Base-by-base conservation (phyloP, 2,329 filamentous ascomycete genomes). In the Alternaria dauci region DNA sequence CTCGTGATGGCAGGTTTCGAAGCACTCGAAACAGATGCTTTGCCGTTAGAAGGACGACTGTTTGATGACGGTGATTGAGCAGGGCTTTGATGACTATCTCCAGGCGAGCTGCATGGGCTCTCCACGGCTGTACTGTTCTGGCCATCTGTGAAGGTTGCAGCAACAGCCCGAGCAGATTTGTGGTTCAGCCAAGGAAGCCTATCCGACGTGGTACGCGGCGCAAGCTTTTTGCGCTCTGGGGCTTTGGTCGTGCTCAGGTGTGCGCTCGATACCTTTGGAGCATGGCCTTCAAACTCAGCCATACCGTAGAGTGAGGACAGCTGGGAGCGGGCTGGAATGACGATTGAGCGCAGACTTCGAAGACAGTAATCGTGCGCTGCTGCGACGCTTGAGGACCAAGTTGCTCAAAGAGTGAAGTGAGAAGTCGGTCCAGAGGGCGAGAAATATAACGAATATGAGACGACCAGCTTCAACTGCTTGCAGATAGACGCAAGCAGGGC, bases 131-230 rank as follows among this genome's bases (percentile, higher is more conserved):
- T 55, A 14, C 51, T 60, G 8, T 38, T 32, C 4, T 50, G 55
- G 4, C 47, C 51, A 43, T 44, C 34, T n/a, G 43, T 34, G 6
- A 59, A 62, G 6, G 51, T 38, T 20, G 30, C 38, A n/a, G 26
- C 18, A 23, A 55, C 50, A 16, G 41, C 28, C 30, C 59, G 62
- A 5, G 69, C 55, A n/a, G 39, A 44, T 12, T 68, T 74, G 16
- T 63, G 65, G 44, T 74, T 72, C 8, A 78, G 66, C 75, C 75
- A 78, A 16, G 74, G 75, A 20, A 76, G 69, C 47, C 53, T 71
- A 23, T 65, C 75, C 1, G 53, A 30, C 5, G 61, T 66, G 20
- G 52, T 62, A 5, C 61, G 61, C 12, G 61, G 59, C 16, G 60
- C 26, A 44, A 66, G 41, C 52, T 62, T 72, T 18, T 42, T 66